Evolutionary conservation across 257 asterid genomes (phyloP).

Genomic region (Gentiana dahurica): DNA sequence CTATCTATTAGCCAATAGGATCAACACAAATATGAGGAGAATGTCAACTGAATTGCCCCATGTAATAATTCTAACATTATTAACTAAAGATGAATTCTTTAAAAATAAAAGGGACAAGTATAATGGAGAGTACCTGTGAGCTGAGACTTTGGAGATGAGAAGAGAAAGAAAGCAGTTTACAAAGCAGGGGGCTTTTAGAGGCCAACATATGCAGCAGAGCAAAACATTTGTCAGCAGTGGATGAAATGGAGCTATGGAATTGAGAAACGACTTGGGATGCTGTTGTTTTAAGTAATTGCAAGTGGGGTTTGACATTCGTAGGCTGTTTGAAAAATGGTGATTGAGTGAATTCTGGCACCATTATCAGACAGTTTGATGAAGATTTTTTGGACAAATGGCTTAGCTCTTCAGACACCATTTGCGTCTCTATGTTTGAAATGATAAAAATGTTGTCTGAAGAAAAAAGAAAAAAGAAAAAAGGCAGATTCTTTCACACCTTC

Average conservation of each 20-base stretch:
- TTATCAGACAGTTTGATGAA: slow-evolving; percentile 22
- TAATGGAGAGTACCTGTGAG: slow-evolving; percentile 28
- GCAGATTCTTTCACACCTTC: slow-evolving; percentile 2
- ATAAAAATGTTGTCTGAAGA: slow-evolving; percentile 16
- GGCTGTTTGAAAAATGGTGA: slow-evolving; percentile 35
- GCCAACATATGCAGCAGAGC: slow-evolving; percentile 23
- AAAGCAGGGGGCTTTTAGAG: slow-evolving; percentile 33
- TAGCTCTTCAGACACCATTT: slow-evolving; percentile 7
- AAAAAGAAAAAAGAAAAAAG: slow-evolving; percentile 9
- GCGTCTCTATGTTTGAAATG: slow-evolving; percentile 9
- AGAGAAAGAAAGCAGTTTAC: slow-evolving; percentile 29
- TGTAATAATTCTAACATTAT: no score
- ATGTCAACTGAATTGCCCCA: no score
- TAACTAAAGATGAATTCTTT: no score
- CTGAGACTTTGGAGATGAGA: slow-evolving; percentile 34
- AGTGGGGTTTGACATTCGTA: slow-evolving; percentile 26
- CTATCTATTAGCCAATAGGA: neutral
- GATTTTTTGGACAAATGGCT: slow-evolving; percentile 2
- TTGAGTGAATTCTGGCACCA: slow-evolving; percentile 28
- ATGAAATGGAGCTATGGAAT: slow-evolving; percentile 27
- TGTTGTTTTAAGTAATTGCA: slow-evolving; percentile 20
- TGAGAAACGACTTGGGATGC: slow-evolving; percentile 34
- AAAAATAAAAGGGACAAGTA: neutral
- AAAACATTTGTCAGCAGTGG: slow-evolving; percentile 29
- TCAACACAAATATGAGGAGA: neutral